Evolutionary conservation across 2,329 filamentous ascomycete genomes (phyloP).

Genomic region (Ophiostoma piceae): DNA sequence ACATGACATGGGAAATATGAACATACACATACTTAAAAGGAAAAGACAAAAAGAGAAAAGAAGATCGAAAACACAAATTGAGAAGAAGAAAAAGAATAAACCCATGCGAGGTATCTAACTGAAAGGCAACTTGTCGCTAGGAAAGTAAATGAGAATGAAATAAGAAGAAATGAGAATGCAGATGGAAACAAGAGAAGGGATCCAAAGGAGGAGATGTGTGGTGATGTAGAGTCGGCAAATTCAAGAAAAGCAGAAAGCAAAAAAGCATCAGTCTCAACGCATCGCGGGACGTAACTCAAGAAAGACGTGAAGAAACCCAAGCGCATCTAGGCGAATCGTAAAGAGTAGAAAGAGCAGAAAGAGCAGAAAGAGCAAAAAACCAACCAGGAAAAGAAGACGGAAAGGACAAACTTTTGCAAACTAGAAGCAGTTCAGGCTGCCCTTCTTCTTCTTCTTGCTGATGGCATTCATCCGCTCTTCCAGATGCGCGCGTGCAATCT

Average conservation of each 20-base stretch:
- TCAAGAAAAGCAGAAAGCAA: not conserved
- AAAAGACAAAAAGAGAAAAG: not conserved
- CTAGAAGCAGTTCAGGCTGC: conserved; percentile 95
- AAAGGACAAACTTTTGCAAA: not conserved
- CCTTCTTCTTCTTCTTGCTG: conserved; percentile 92
- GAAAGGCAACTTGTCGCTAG: conserved; percentile 18
- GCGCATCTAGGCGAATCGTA: not conserved
- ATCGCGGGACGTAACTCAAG: conserved; percentile 19
- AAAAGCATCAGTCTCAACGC: conserved; percentile 12
- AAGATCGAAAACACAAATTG: conserved; percentile 5
- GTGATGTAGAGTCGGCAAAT: not conserved
- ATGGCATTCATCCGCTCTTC: conserved; percentile 93
- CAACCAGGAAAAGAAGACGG: conserved; percentile 5
- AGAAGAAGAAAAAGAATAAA: conserved; percentile 7
- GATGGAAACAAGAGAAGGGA: not conserved
- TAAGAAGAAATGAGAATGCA: not conserved
- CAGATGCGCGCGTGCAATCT: conserved; percentile 79
- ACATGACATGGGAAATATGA: conserved; percentile 5
- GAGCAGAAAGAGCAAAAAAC: not conserved
- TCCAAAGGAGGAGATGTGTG: not conserved
- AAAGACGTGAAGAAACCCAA: conserved; percentile 8
- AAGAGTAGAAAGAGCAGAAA: not conserved
- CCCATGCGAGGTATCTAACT: conserved; percentile 17
- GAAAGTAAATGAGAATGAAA: not conserved
- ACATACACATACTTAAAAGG: not conserved